Conservation (phyloP, 331 rosid species). For the Prunus yedoensis region DNA sequence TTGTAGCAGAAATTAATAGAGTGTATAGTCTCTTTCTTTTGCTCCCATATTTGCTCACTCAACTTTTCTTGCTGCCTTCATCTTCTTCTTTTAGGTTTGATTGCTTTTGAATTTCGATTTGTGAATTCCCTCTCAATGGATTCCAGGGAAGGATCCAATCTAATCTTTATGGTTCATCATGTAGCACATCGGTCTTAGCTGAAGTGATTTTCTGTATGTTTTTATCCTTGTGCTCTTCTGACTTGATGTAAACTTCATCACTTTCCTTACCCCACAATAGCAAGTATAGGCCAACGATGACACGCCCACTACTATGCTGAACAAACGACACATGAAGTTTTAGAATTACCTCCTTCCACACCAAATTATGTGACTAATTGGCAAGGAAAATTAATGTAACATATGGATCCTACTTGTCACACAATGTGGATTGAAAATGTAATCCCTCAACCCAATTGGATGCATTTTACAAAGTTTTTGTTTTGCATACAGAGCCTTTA, state of each 20-base stretch:
- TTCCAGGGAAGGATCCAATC: neutral
- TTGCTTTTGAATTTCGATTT: neutral
- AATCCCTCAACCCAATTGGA: too few species aligned
- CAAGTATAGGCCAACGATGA: constrained; percentile 58
- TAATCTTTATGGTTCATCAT: constrained; percentile 14
- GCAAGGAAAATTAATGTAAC: too few species aligned
- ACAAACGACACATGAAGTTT: constrained; percentile 7
- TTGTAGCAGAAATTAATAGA: neutral
- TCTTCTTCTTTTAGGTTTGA: neutral
- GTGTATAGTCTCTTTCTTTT: neutral
- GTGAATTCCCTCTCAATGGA: neutral
- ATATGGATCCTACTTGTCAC: too few species aligned
- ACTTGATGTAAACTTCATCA: constrained; percentile 31
- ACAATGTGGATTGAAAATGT: too few species aligned
- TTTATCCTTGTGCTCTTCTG: constrained; percentile 29
- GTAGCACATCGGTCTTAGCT: constrained; percentile 5
- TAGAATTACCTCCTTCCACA: neutral
- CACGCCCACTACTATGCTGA: constrained; percentile 72
- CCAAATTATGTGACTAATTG: too few species aligned
- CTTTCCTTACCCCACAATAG: constrained; percentile 78
- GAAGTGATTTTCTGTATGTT: neutral
- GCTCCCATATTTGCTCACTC: neutral
- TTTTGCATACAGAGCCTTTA: too few species aligned
- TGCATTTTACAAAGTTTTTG: too few species aligned
- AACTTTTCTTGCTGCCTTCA: neutral